phyloP scores from a whole-genome alignment of 2,329 filamentous ascomycete genomes.

The Nigrograna mackinnonii region DNA sequence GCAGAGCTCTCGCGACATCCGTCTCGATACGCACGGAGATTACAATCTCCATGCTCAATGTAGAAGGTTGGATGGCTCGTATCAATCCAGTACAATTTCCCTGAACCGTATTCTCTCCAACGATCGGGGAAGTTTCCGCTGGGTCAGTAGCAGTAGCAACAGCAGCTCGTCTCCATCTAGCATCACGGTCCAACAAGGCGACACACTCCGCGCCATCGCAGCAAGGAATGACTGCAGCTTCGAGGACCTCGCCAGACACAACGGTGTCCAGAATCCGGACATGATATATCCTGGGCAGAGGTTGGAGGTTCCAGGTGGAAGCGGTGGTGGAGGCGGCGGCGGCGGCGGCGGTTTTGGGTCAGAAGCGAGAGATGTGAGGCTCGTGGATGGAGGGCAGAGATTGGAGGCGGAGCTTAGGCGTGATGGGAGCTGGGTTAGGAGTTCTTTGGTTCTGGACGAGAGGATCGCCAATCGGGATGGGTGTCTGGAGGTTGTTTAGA shows the following conservation, averaged over 20 bases:
- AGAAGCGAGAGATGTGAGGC: constrained; percentile 22
- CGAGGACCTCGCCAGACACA: constrained; percentile 27
- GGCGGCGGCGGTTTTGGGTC: constrained; percentile 24
- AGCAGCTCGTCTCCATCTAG: constrained; percentile 9
- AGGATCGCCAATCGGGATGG: not conserved
- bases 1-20: constrained; percentile 23
- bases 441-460: constrained; percentile 16
- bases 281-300: constrained; percentile 32
- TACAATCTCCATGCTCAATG: constrained; percentile 30
- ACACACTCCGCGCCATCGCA: constrained; percentile 30
- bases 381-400: constrained; percentile 23
- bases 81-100: constrained; percentile 21
- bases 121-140: constrained; percentile 26
- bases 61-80: constrained; percentile 23
- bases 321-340: constrained; percentile 10
- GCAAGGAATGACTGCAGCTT: constrained; percentile 25
- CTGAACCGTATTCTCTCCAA: constrained; percentile 26
- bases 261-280: constrained; percentile 27
- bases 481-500: not conserved
- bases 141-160: constrained; percentile 12
- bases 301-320: constrained; percentile 20
- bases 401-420: constrained; percentile 22
- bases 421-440: constrained; percentile 20
- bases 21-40: constrained; percentile 28
- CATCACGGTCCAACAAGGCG: constrained; percentile 28